Conservation (phyloP, 768 basidiomycete species). For the Cantharellus anzutake region DNA sequence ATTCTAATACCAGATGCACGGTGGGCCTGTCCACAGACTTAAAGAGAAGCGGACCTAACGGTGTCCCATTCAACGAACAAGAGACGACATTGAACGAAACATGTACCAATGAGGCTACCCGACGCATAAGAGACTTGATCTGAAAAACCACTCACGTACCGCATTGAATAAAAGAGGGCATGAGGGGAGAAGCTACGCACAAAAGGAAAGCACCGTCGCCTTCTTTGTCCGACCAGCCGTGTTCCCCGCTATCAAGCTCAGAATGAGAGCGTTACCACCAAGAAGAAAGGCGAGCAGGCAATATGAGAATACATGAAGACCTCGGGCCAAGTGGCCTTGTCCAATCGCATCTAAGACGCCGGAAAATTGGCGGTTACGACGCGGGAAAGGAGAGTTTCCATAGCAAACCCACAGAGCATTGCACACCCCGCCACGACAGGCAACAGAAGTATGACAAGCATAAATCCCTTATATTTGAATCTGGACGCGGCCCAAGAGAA, state of each 20-base stretch:
- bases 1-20: not conserved
- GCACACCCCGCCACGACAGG: not conserved
- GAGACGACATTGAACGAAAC: not conserved
- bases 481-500: not conserved
- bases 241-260: constrained; percentile 18
- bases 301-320: constrained; percentile 10
- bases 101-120: not conserved
- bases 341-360: not conserved
- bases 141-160: not conserved
- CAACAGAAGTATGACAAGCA: not conserved
- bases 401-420: not conserved
- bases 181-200: not conserved
- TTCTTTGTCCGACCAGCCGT: constrained; percentile 11
- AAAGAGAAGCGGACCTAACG: not conserved
- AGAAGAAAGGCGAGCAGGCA: constrained; percentile 18
- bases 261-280: constrained; percentile 17
- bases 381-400: not conserved
- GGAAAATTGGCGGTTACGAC: not conserved
- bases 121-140: not conserved
- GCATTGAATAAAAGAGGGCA: not conserved
- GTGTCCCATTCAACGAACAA: not conserved
- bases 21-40: not conserved
- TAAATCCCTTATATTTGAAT: not conserved
- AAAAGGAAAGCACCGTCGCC: not conserved
- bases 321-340: constrained; percentile 13